phyloP scores from a whole-genome alignment of 2,329 filamentous ascomycete species.

The Lecanoromycetidae sp. region DNA sequence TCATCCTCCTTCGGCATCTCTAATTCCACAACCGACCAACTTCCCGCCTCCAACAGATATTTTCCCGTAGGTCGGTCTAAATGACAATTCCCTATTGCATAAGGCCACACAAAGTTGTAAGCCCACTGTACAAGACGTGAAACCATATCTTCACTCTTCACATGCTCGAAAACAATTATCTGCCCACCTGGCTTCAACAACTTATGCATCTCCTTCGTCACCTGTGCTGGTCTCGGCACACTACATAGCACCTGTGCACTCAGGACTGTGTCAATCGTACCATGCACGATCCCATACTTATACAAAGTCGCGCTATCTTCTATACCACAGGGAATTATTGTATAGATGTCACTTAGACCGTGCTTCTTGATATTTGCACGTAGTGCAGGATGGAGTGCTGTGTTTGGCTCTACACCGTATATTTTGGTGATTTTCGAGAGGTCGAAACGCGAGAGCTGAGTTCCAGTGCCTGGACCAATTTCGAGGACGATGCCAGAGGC shows the following conservation, averaged over 20 bases:
- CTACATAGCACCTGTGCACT: slow-evolving; percentile 44
- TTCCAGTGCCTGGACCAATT: slow-evolving; percentile 42
- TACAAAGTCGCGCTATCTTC: slow-evolving; percentile 36
- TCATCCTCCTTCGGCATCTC: slow-evolving; percentile 6
- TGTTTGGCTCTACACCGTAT: slow-evolving; percentile 44
- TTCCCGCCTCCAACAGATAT: slow-evolving; percentile 12
- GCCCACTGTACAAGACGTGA: slow-evolving; percentile 34
- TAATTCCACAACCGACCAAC: slow-evolving; percentile 14
- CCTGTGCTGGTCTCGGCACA: slow-evolving; percentile 37
- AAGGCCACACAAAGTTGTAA: slow-evolving; percentile 15
- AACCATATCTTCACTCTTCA: slow-evolving; percentile 35
- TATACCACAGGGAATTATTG: slow-evolving; percentile 37
- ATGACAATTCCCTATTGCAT: slow-evolving; percentile 10
- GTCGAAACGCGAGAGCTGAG: slow-evolving; percentile 37
- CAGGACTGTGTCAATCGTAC: slow-evolving; percentile 41
- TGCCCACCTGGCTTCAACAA: slow-evolving; percentile 44
- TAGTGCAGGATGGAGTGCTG: slow-evolving; percentile 36
- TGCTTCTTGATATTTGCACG: slow-evolving; percentile 28
- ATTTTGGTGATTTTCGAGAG: slow-evolving; percentile 33
- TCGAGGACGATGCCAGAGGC: slow-evolving; percentile 36
- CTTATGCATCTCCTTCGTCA: slow-evolving; percentile 35
- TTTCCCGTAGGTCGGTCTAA: slow-evolving; percentile 11
- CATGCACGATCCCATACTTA: slow-evolving; percentile 29
- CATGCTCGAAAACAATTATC: slow-evolving; percentile 45
- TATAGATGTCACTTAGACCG: slow-evolving; percentile 37